These are phyloP conservation scores for Psilocybe cubensis DNA, from an alignment of 768 basidiomycete genomes.

Conservation along the genomic window DNA sequence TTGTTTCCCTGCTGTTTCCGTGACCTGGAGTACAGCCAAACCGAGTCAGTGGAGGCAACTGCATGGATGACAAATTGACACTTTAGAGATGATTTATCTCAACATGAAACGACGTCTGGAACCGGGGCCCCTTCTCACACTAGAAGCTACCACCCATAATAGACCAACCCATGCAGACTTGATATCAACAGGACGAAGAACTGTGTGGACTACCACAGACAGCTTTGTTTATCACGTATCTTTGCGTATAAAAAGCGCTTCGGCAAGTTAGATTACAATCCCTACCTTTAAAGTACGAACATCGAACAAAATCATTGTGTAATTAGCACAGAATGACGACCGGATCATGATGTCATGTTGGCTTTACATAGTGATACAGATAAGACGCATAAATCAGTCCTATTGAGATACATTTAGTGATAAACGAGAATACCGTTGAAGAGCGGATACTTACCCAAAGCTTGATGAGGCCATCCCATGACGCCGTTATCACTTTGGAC, in stretches of 20 bases:
- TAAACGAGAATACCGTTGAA: slow-evolving; percentile 11
- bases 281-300: not conserved
- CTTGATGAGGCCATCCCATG: slow-evolving; percentile 98
- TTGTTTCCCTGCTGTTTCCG: slow-evolving; percentile 14
- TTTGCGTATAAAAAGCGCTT: slow-evolving; percentile 2
- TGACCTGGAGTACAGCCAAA: slow-evolving; percentile 8
- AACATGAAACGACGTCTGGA: slow-evolving; percentile 12
- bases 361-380: slow-evolving; percentile 25
- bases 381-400: slow-evolving; percentile 37
- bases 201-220: slow-evolving; percentile 3
- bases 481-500: slow-evolving; percentile 97
- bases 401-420: slow-evolving; percentile 23
- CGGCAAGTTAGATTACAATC: slow-evolving; percentile 6
- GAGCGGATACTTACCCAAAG: slow-evolving; percentile 74
- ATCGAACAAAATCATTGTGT: not conserved
- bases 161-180: slow-evolving; percentile 9
- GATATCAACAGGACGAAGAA: slow-evolving; percentile 14
- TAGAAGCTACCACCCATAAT: slow-evolving; percentile 20
- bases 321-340: slow-evolving; percentile 12
- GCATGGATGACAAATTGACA: slow-evolving; percentile 8
- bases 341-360: slow-evolving; percentile 24
- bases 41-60: slow-evolving; percentile 12
- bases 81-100: slow-evolving; percentile 10
- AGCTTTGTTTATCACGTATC: slow-evolving; percentile 3
- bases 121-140: slow-evolving; percentile 16